Conservation (phyloP, 257 asterid genomes). For the Mentha longifolia region DNA sequence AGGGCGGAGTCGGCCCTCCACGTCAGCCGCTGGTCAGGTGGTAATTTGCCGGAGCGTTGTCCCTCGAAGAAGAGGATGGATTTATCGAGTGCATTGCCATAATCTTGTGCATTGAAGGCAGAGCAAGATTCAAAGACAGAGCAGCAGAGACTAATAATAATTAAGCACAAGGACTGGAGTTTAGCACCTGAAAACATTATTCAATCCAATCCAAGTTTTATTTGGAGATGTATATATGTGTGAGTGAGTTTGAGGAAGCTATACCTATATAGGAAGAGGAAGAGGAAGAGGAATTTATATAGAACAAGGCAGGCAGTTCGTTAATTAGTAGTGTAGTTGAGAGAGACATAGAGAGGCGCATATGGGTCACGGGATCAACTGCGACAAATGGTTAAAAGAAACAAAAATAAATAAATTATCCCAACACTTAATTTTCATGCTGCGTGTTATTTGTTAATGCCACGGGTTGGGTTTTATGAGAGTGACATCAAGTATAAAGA, state of each 20-base stretch:
- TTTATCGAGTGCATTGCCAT: slow-evolving; percentile 64
- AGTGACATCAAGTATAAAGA: too few species aligned
- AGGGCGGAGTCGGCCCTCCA: slow-evolving; percentile 82
- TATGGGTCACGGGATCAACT: slow-evolving; percentile 70
- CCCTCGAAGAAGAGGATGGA: slow-evolving; percentile 80
- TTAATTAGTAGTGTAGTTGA: too few species aligned
- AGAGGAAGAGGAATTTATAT: too few species aligned
- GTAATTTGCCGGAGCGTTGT: slow-evolving; percentile 81
- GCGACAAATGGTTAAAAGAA: slow-evolving; percentile 44
- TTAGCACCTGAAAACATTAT: slow-evolving; percentile 29
- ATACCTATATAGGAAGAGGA: too few species aligned
- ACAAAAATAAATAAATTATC: slow-evolving; percentile 38
- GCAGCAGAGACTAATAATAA: background rate
- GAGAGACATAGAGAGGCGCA: slow-evolving; percentile 21
- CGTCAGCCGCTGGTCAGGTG: slow-evolving; percentile 51
- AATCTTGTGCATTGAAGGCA: slow-evolving; percentile 69
- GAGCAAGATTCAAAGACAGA: slow-evolving; percentile 32
- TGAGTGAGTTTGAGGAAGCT: too few species aligned
- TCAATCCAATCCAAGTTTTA: background rate
- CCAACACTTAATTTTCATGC: too few species aligned
- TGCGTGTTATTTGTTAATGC: too few species aligned
- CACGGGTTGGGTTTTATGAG: too few species aligned
- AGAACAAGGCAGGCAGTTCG: slow-evolving; percentile 44
- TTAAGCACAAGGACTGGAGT: slow-evolving; percentile 32
- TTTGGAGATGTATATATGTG: background rate